Conservation (phyloP, 441 rosid genomes). For the Corymbia calophylla region DNA sequence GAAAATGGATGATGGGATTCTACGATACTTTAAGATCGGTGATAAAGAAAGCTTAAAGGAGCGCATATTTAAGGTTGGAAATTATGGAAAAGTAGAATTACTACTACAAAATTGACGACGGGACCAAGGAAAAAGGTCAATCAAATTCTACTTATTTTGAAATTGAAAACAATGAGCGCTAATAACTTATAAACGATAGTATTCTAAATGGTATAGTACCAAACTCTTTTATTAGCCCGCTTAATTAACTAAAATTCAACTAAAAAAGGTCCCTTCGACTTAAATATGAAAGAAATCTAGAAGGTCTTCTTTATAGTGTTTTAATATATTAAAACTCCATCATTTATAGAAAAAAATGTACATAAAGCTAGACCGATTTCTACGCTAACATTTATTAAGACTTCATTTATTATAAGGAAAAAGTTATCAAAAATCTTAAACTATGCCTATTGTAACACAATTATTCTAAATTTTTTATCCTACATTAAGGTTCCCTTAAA, state of each 20-base stretch:
- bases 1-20: background rate
- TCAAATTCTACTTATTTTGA: background rate
- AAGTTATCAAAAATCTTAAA: too few species aligned
- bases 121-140: background rate
- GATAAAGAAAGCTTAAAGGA: background rate
- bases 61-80: background rate
- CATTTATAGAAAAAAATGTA: background rate
- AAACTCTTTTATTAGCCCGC: background rate
- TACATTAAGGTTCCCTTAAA: too few species aligned
- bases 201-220: background rate
- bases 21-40: background rate
- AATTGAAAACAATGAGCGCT: background rate
- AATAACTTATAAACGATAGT: background rate
- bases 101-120: background rate
- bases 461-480: accelerated
- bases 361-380: accelerated
- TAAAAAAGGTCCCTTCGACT: background rate
- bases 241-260: background rate
- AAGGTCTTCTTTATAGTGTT: background rate
- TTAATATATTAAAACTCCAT: background rate
- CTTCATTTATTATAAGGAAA: background rate
- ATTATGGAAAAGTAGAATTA: background rate
- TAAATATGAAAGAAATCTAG: background rate
- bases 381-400: background rate
- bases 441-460: accelerated